A percentile compares a stretch with the other conserved stretches of the same genome.
Conservation (phyloP, 768 basidiomycete species). For the Tricholomella constricta region DNA sequence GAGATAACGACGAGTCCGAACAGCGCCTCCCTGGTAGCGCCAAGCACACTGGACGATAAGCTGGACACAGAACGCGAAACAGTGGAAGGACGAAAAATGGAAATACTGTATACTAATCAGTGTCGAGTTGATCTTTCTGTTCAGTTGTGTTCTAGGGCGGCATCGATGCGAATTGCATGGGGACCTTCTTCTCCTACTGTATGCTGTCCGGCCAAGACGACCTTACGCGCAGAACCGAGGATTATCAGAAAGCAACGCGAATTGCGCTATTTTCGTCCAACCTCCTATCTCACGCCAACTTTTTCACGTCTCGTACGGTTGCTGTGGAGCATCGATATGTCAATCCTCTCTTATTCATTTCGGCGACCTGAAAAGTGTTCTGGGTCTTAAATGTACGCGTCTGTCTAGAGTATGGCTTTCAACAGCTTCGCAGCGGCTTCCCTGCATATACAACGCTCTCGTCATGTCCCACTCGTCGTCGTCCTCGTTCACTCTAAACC, state of each 20-base stretch:
- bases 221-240: not conserved
- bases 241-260: not conserved
- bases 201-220: not conserved
- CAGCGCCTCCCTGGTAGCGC: conserved; percentile 54
- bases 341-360: not conserved
- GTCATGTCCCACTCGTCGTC: conserved; percentile 9
- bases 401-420: not conserved
- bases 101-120: too few species aligned
- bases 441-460: not conserved
- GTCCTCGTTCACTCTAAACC: conserved; percentile 8
- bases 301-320: too few species aligned
- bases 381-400: conserved; percentile 13
- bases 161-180: not conserved
- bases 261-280: too few species aligned
- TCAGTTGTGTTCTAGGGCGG: too few species aligned
- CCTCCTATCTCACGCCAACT: too few species aligned
- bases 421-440: not conserved
- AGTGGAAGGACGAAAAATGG: too few species aligned
- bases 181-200: not conserved
- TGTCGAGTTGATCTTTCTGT: too few species aligned
- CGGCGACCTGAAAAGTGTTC: not conserved
- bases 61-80: conserved; percentile 40
- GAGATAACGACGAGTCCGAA: conserved; percentile 19
- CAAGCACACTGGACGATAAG: conserved; percentile 72
- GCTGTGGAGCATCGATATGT: not conserved